Evolutionary conservation across 106 monocot genomes (phyloP).

Genomic region (Apostasia shenzhenica): DNA sequence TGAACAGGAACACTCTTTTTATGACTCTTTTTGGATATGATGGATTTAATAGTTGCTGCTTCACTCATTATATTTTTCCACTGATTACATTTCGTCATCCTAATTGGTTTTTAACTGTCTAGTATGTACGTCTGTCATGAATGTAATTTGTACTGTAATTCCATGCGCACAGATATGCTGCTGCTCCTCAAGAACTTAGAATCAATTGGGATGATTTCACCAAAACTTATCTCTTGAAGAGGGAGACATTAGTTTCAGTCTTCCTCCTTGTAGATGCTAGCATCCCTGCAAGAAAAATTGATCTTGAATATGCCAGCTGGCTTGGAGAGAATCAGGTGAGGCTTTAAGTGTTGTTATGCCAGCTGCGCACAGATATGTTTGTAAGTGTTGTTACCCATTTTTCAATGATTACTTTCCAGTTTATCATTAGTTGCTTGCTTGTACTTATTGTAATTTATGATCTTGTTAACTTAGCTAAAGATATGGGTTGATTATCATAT

Average conservation of each 20-base stretch:
- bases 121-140: no score
- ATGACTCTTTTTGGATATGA: no score
- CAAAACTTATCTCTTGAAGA: constrained; percentile 74
- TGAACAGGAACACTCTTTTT: no score
- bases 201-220: constrained; percentile 78
- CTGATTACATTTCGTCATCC: no score
- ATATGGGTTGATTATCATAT: no score
- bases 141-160: background rate
- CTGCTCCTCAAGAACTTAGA: constrained; percentile 76
- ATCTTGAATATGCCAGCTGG: constrained; percentile 94
- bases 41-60: no score
- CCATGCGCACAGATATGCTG: constrained; percentile 59
- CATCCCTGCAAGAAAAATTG: constrained; percentile 67
- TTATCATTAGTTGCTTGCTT: background rate
- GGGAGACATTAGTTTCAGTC: constrained; percentile 72
- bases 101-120: no score
- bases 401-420: background rate
- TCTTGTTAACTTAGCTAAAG: no score
- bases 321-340: constrained; percentile 79
- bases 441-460: background rate
- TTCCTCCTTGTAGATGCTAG: constrained; percentile 80
- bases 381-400: background rate
- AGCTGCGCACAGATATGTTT: no score
- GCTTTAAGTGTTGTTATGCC: no score
- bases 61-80: no score